Conservation (phyloP, 495 filamentous ascomycete genomes). For the Stereocaulon alpinum region DNA sequence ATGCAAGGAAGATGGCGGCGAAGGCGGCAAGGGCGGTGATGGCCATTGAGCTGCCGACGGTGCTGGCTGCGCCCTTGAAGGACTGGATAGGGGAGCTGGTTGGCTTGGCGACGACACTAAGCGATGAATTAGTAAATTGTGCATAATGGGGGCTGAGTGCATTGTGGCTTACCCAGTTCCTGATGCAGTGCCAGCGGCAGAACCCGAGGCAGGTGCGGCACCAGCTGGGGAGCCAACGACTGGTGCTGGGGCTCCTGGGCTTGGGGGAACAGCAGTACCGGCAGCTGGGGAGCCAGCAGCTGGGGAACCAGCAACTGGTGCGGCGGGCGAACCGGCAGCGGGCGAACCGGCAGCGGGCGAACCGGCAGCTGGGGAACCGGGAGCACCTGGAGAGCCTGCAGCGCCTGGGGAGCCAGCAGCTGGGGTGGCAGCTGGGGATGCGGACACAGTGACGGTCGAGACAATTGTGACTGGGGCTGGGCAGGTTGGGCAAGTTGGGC, state of each 20-base stretch:
- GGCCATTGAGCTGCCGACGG: constrained; percentile 38
- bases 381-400: neutral
- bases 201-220: constrained; percentile 4
- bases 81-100: constrained; percentile 26
- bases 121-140: constrained; percentile 15
- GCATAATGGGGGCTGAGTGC: neutral
- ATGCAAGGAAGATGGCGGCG: constrained; percentile 45
- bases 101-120: constrained; percentile 19
- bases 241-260: constrained; percentile 18
- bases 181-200: neutral
- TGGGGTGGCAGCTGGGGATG: constrained; percentile 15
- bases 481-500: constrained; percentile 13
- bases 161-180: constrained; percentile 13
- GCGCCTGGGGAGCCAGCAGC: constrained; percentile 3
- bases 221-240: constrained; percentile 8
- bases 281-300: constrained; percentile 23
- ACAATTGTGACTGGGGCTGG: constrained; percentile 18
- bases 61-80: constrained; percentile 41
- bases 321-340: constrained; percentile 29
- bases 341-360: constrained; percentile 24
- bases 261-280: constrained; percentile 22
- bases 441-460: constrained; percentile 17
- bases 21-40: constrained; percentile 40
- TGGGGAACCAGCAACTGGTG: no score
- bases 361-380: constrained; percentile 26